A percentile compares a stretch with the other conserved stretches of the same genome.
These are phyloP conservation scores for Dryas alaskensis DNA, from an alignment of 306 rosid species.

Conservation along the genomic window DNA sequence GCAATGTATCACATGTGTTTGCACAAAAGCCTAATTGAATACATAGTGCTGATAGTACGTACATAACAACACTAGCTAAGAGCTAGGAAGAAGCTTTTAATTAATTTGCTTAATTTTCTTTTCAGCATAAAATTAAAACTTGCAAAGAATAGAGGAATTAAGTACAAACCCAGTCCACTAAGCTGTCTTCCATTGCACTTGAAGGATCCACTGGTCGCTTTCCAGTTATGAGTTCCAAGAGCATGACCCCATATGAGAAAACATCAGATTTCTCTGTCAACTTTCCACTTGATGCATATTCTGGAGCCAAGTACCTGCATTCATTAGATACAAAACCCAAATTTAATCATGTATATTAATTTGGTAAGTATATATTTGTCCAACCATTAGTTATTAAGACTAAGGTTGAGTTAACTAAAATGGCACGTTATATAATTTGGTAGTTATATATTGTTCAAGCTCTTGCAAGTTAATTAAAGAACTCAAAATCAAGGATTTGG, in stretches of 20 bases:
- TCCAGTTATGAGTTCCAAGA: slow-evolving; percentile 78
- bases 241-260: slow-evolving; percentile 89
- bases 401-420: neutral
- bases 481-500: no score
- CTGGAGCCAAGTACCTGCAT: slow-evolving; percentile 88
- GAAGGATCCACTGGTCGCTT: slow-evolving; percentile 68
- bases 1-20: slow-evolving; percentile 2
- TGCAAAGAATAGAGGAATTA: neutral
- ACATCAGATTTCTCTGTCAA: slow-evolving; percentile 87
- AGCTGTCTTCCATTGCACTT: slow-evolving; percentile 64
- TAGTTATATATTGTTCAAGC: no score
- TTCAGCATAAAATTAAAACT: neutral
- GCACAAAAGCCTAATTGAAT: neutral
- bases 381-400: neutral
- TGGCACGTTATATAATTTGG: no score
- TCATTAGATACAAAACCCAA: slow-evolving; percentile 7
- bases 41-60: no score
- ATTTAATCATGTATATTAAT: no score
- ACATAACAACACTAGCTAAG: no score
- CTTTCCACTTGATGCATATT: slow-evolving; percentile 94
- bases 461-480: no score
- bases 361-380: neutral
- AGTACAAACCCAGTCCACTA: slow-evolving; percentile 88
- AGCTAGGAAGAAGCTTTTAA: no score
- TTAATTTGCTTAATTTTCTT: no score